Evolutionary conservation across 176 grass and related monocot species (phyloP).

Genomic region (Pontederia crassipes): DNA sequence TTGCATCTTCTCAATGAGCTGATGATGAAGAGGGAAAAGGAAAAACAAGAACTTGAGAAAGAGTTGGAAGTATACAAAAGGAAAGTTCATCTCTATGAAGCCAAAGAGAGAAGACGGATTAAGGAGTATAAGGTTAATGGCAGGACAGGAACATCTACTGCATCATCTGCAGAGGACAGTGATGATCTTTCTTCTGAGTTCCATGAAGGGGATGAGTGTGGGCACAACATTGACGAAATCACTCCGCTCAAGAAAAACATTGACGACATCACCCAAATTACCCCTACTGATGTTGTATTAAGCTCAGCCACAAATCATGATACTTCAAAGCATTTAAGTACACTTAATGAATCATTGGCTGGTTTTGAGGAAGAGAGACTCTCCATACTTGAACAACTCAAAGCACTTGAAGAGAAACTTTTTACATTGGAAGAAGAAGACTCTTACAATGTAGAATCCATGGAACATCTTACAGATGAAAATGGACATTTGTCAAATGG

Average conservation of each 20-base stretch:
- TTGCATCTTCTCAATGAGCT: constrained; percentile 78
- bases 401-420: constrained; percentile 69
- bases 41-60: constrained; percentile 83
- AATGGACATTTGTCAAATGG: constrained; percentile 25
- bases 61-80: constrained; percentile 50
- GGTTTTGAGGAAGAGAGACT: constrained; percentile 89
- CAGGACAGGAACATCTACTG: constrained; percentile 48
- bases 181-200: constrained; percentile 52
- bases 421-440: constrained; percentile 68
- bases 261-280: constrained; percentile 46
- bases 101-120: constrained; percentile 43
- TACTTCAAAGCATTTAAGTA: constrained; percentile 40
- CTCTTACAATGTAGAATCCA: constrained; percentile 27
- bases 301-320: constrained; percentile 22
- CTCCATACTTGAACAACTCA: constrained; percentile 85
- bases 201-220: constrained; percentile 51
- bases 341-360: constrained; percentile 48
- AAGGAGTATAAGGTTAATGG: constrained; percentile 43
- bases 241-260: constrained; percentile 4
- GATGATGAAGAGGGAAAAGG: constrained; percentile 85
- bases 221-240: constrained; percentile 42
- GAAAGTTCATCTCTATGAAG: constrained; percentile 61
- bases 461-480: constrained; percentile 40
- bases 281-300: constrained; percentile 51
- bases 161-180: constrained; percentile 83